phyloP scores from a whole-genome alignment of 139 green algal genomes.

The Picochlorum sp. region DNA sequence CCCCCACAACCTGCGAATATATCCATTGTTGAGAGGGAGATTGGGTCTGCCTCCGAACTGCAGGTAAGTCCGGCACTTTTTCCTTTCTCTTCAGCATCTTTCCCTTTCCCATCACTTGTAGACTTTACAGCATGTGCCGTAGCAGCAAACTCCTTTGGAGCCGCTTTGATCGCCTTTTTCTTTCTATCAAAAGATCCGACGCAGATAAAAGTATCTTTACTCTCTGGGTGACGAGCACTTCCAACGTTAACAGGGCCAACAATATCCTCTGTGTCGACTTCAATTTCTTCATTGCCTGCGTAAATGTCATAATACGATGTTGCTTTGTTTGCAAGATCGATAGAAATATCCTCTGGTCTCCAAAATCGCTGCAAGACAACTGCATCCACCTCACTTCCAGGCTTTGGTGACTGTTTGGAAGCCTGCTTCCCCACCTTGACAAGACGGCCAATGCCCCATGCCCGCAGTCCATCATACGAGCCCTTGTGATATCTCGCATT shows the following conservation, averaged over 20 bases:
- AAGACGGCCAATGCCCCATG: constrained; percentile 65
- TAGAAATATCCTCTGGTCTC: constrained; percentile 79
- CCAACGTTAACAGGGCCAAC: constrained; percentile 47
- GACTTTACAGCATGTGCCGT: constrained; percentile 8
- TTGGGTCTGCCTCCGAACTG: constrained; percentile 13
- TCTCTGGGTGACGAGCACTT: constrained; percentile 10
- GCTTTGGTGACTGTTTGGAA: constrained; percentile 3
- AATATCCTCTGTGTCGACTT: constrained; percentile 42
- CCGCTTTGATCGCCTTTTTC: constrained; percentile 16
- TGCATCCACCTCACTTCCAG: constrained; percentile 1
- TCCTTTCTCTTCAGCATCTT: constrained; percentile 13
- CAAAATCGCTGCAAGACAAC: constrained; percentile 72
- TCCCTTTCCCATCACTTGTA: constrained; percentile 6
- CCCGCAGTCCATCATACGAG: constrained; percentile 56
- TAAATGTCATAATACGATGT: constrained; percentile 69
- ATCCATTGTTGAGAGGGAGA: constrained; percentile 74
- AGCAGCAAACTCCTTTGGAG: constrained; percentile 13
- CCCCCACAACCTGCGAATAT: constrained; percentile 96
- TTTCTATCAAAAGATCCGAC: constrained; percentile 42
- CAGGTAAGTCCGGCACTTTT: not conserved
- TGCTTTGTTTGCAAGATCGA: constrained; percentile 59
- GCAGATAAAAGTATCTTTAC: constrained; percentile 30
- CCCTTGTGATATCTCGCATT: constrained; percentile 65
- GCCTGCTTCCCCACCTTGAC: constrained; percentile 30
- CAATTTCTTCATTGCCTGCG: constrained; percentile 35